Base-by-base conservation (phyloP, 192 early-diverging fungal genomes). In the Mortierella hygrophila region DNA sequence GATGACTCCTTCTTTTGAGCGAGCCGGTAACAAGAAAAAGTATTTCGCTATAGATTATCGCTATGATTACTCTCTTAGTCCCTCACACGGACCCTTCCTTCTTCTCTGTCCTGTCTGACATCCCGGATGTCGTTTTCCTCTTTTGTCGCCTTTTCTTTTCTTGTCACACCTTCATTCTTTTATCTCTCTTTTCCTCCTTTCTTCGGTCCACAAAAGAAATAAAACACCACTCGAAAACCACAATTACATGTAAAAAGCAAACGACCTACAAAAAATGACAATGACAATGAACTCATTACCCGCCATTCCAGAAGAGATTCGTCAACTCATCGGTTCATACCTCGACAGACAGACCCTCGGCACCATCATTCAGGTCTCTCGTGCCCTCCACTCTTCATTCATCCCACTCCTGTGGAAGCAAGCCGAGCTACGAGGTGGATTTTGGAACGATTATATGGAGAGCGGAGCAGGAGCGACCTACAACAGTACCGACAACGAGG, bases 251-350 rank as follows among this genome's bases (percentile, higher is more conserved):
- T 13, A 26, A 65, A 63, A 63, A 65, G 32, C 8, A 29, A 1
- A 65, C 60, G 3, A 23, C 60, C 23, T 6, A 18, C 16, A 52
- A 52, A 52, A 52, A 18, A 57, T 26, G 55, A 26, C 55, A 57
- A 57, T 57, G 55, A 10, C 7, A 26, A 65, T 65, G 60, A 65
- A 65, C 29, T 65, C 60, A 65, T 65, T 65, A 11, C 29, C 26
- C 13, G 60, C 60, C 60, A 65, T 65, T 65, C 60, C 60, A 29
- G 60, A 65, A 65, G 60, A 65, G 60, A 65, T 65, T 65, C 60
- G 60, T 13, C 60, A 65, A 32, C 60, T 65, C 60, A 65, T 65
- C 60, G 60, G 60, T 13, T 11, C 29, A 32, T 65, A 65, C 60
- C 60, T 65, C 29, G 60, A 65, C 60, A 65, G 11, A 32, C 26